A percentile compares a stretch with the other conserved stretches of the same genome.
These are phyloP conservation scores for Trametes villosa DNA, from an alignment of 768 basidiomycete genomes.

Conservation along the genomic window DNA sequence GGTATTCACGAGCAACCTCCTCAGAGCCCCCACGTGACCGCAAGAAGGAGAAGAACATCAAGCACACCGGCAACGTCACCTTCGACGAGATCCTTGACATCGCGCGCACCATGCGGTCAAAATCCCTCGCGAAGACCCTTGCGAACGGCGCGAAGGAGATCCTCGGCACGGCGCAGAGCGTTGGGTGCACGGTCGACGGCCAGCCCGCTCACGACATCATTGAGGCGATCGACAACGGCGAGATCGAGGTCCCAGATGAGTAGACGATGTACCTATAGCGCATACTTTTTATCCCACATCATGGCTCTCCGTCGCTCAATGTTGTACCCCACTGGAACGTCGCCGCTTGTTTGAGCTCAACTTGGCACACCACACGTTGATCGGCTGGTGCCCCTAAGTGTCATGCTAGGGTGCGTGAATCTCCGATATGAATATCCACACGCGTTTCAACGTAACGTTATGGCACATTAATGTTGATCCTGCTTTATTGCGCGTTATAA, in stretches of 20 bases:
- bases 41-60: slow-evolving; percentile 99
- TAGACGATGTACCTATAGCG: slow-evolving; percentile 44
- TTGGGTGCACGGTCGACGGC: slow-evolving; percentile 97
- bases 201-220: slow-evolving; percentile 92
- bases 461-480: no score
- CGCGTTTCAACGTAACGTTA: no score
- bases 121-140: slow-evolving; percentile 92
- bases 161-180: slow-evolving; percentile 93
- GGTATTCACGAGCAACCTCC: background rate
- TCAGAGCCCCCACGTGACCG: slow-evolving; percentile 97
- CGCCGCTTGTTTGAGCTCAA: no score
- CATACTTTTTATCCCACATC: slow-evolving; percentile 21
- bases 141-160: slow-evolving; percentile 95
- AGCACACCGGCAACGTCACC: slow-evolving; percentile 92
- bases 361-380: no score
- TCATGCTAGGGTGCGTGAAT: no score
- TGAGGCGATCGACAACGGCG: slow-evolving; percentile 82
- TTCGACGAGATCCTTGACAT: slow-evolving; percentile 94
- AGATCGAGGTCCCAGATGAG: slow-evolving; percentile 86
- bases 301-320: slow-evolving; percentile 8
- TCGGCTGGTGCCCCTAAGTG: no score
- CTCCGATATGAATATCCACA: no score
- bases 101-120: slow-evolving; percentile 93
- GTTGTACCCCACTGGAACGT: background rate
- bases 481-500: no score